A percentile compares a stretch with the other conserved stretches of the same genome.
Conservation (phyloP, 2,329 filamentous ascomycete genomes). For the Juglanconis juglandina region DNA sequence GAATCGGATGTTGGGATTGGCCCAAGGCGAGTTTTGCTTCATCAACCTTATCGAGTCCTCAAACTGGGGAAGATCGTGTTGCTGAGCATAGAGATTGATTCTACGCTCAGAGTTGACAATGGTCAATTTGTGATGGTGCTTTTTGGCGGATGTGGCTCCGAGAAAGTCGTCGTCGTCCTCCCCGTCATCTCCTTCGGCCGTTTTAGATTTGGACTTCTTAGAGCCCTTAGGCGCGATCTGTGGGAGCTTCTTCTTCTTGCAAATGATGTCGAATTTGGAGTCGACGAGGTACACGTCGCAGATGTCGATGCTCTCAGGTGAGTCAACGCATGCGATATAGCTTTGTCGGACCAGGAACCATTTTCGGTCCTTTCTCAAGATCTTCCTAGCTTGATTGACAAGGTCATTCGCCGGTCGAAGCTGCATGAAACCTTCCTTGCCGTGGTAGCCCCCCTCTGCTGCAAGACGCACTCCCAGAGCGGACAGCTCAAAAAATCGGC, state of each 20-base stretch:
- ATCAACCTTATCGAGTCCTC: constrained; percentile 89
- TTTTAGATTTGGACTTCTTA: constrained; percentile 46
- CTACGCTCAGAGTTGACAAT: constrained; percentile 90
- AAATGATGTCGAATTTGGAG: constrained; percentile 76
- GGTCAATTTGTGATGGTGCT: constrained; percentile 77
- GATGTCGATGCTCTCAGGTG: constrained; percentile 96
- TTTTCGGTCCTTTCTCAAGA: constrained; percentile 81
- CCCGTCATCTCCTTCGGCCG: background rate
- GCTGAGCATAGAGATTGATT: constrained; percentile 83
- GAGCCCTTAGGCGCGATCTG: constrained; percentile 40
- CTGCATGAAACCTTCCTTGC: constrained; percentile 91
- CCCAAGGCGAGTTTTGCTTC: constrained; percentile 77
- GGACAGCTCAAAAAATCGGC: constrained; percentile 92
- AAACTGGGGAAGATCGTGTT: constrained; percentile 85
- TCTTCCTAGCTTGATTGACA: constrained; percentile 73
- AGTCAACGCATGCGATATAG: constrained; percentile 97
- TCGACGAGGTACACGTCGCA: constrained; percentile 99
- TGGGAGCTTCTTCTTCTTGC: constrained; percentile 60
- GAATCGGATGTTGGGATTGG: constrained; percentile 74
- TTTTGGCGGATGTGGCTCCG: constrained; percentile 24
- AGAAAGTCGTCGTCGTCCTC: constrained; percentile 27
- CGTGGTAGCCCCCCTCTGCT: constrained; percentile 93
- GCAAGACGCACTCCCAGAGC: constrained; percentile 90
- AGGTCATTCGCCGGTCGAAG: constrained; percentile 90
- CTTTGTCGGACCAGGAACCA: constrained; percentile 98